Percentiles rank a stretch among this genome's conserved stretches.
Evolutionary conservation across 2,329 filamentous ascomycete genomes (phyloP).

Genomic region (Chrysoporthe deuterocubensis): DNA sequence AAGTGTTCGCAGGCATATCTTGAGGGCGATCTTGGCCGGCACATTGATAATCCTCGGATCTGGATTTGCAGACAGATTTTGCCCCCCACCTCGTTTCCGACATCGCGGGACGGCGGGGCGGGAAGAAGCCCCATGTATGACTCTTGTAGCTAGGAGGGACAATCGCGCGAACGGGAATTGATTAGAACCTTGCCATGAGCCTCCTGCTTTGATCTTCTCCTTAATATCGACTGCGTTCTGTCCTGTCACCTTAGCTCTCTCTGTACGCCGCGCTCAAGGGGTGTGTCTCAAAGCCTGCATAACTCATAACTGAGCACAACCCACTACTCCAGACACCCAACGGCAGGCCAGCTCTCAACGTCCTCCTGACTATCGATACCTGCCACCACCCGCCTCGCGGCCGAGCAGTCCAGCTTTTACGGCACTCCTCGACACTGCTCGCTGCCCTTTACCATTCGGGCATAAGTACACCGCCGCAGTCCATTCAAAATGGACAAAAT

Average conservation of each 20-base stretch:
- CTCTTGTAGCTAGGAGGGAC: not conserved
- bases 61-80: not conserved
- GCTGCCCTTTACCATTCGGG: not conserved
- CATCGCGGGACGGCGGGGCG: conserved; percentile 16
- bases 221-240: not conserved
- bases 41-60: conserved; percentile 9
- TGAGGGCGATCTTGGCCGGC: not conserved
- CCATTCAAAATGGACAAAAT: conserved; percentile 75
- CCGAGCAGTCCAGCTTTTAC: not conserved
- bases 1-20: not conserved
- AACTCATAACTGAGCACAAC: not conserved
- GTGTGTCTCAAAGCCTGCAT: not conserved
- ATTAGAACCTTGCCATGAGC: not conserved
- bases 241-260: not conserved
- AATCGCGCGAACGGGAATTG: not conserved
- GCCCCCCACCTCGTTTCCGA: conserved; percentile 10
- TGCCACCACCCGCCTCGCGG: not conserved
- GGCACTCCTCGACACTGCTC: not conserved
- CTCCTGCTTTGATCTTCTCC: not conserved
- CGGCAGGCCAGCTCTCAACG: not conserved
- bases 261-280: not conserved
- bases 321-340: not conserved
- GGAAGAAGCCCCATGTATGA: conserved; percentile 3
- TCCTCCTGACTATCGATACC: not conserved
- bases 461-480: not conserved